phyloP scores from a whole-genome alignment of 768 basidiomycete species.

The Neoboletus magnificus region DNA sequence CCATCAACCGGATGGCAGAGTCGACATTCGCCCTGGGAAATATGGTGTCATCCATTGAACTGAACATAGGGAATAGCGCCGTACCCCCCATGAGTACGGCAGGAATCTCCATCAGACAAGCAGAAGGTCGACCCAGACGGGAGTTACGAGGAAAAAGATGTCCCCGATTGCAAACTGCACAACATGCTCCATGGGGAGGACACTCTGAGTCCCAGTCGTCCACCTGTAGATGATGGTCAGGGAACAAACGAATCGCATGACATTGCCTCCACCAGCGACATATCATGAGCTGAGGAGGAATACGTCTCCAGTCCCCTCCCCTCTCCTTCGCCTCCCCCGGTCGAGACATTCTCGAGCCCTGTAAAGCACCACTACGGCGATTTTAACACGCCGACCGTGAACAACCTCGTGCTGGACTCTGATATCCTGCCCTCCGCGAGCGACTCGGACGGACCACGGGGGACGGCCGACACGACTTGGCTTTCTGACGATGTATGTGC shows the following conservation, averaged over 20 bases:
- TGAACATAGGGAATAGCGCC: too few species aligned
- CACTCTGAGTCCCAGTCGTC: conserved; percentile 28
- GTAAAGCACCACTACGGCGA: not conserved
- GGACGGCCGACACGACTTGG: not conserved
- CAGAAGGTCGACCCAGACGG: conserved; percentile 16
- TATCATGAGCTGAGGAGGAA: conserved; percentile 24
- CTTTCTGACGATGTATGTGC: conserved; percentile 13
- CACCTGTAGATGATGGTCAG: not conserved
- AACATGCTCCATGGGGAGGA: conserved; percentile 41
- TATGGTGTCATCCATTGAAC: too few species aligned
- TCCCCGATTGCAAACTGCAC: conserved; percentile 35
- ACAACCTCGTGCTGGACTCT: conserved; percentile 9
- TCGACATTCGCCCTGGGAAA: too few species aligned
- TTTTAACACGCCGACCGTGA: conserved; percentile 19
- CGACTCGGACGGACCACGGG: not conserved
- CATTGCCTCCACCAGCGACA: conserved; percentile 2
- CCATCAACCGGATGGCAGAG: too few species aligned
- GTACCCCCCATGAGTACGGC: too few species aligned
- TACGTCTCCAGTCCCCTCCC: conserved; percentile 49
- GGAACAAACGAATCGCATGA: conserved; percentile 16
- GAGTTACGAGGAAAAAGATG: conserved; percentile 23
- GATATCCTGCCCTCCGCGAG: conserved; percentile 10
- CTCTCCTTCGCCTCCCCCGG: conserved; percentile 59
- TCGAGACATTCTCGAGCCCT: conserved; percentile 43
- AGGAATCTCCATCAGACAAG: not conserved